Evolutionary conservation across 2,329 filamentous ascomycete genomes (phyloP).

Genomic region (Dryadomyces quercus-mongolicae): DNA sequence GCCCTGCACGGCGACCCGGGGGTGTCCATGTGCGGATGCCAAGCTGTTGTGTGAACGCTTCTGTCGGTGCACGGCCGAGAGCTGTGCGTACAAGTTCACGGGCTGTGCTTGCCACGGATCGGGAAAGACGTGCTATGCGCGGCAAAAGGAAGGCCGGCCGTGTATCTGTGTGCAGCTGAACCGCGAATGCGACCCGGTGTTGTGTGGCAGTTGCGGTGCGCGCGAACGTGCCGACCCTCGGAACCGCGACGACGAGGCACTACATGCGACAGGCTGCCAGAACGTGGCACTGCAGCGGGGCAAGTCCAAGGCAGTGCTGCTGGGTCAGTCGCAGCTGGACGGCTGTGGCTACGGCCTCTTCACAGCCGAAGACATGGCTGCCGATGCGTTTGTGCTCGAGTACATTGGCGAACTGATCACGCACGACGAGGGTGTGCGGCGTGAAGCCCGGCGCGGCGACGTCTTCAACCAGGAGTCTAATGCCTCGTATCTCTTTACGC

Average conservation of each 20-base stretch:
- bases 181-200: conserved; percentile 68
- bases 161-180: conserved; percentile 64
- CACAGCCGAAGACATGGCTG: conserved; percentile 51
- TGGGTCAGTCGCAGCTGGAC: conserved; percentile 58
- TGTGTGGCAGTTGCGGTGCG: conserved; percentile 62
- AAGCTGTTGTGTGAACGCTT: conserved; percentile 60
- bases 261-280: conserved; percentile 50
- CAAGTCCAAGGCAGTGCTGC: conserved; percentile 49
- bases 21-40: conserved; percentile 50
- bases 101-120: conserved; percentile 49
- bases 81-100: conserved; percentile 51
- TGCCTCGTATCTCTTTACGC: conserved; percentile 52
- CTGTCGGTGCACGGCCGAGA: conserved; percentile 49
- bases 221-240: conserved; percentile 54
- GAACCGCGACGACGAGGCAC: conserved; percentile 46
- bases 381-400: conserved; percentile 66
- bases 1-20: conserved; percentile 42
- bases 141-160: conserved; percentile 40
- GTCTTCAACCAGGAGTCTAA: conserved; percentile 51
- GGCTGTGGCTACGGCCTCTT: conserved; percentile 66
- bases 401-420: conserved; percentile 70
- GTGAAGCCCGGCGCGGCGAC: conserved; percentile 48
- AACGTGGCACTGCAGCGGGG: conserved; percentile 64
- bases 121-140: conserved; percentile 46
- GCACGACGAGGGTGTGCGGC: conserved; percentile 54